Base-by-base conservation (phyloP, 2,329 filamentous ascomycete genomes). In the Anisogramma anomala region DNA sequence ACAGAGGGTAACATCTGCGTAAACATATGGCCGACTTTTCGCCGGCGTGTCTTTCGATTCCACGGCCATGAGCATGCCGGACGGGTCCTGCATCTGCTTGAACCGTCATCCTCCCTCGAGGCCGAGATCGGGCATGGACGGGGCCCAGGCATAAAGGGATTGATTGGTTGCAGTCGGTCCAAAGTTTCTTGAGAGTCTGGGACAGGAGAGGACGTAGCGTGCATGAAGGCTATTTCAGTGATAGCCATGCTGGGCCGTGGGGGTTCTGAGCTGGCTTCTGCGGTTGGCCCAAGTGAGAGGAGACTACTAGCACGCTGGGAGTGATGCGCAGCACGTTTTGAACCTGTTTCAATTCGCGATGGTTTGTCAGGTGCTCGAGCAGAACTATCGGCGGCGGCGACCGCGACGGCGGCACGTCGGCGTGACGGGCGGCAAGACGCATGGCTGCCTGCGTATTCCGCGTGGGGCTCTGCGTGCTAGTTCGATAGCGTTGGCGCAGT, bases 41-140 rank as follows among this genome's bases (percentile, higher is more conserved):
- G 58, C 59, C 11, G 57, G 58, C 15, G 58, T 56, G 0, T 61
- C 65, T 41, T 61, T 56, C 68, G 68, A 71, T 9, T 61, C 58
- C 14, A 67, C 63, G 4, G 62, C 64, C 47, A 71, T 57, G 48
- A 71, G 54, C n/a, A 66, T 44, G 20, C 53, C 50, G 2, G 58
- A 52, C 9, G 59, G 57, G 40, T 65, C 55, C 33, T 62, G 57
- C 42, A 58, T 34, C 48, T 63, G 59, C 30, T 56, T 52, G 45
- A 61, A 58, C 25, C 46, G 27, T 50, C 3, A 53, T 53, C 18
- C 58, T 4, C 26, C 55, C 15, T 59, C 58, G 30, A 53, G 54
- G 33, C 55, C 51, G 2, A 55, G 51, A 33, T 37, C 52, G 53
- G 42, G 65, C 57, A 50, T 69, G 64, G 14, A 59, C 17, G 26